Conservation (phyloP, 345 rosid genomes). For the Trapa bicornis region DNA sequence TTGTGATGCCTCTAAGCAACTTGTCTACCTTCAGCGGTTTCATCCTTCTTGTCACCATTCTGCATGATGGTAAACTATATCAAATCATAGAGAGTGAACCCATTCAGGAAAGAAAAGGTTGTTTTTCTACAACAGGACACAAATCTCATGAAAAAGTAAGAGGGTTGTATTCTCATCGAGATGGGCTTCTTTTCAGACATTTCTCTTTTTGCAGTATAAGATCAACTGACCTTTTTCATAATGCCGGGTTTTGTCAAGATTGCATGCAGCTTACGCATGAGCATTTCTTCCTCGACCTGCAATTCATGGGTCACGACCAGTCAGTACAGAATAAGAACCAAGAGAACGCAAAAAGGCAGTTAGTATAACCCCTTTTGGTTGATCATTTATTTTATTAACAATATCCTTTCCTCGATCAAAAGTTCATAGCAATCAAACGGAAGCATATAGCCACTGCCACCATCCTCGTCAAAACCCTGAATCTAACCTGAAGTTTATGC, state of each 20-base stretch:
- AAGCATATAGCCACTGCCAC: neutral
- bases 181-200: neutral
- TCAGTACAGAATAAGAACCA: neutral
- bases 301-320: conserved; percentile 2
- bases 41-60: neutral
- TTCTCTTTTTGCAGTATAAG: neutral
- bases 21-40: neutral
- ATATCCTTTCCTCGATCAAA: neutral
- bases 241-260: conserved; percentile 34
- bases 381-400: no score
- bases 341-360: neutral
- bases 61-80: neutral
- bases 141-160: neutral
- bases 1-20: neutral
- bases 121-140: no score
- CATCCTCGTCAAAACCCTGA: neutral
- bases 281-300: conserved; percentile 75
- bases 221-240: conserved; percentile 29
- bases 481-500: conserved; percentile 14
- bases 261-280: conserved; percentile 59
- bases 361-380: no score
- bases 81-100: neutral
- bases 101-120: neutral
- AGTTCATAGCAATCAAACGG: neutral
- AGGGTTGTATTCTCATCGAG: no score